Conservation (phyloP, 2,329 filamentous ascomycete species). For the Pseudocercospora crystallina region DNA sequence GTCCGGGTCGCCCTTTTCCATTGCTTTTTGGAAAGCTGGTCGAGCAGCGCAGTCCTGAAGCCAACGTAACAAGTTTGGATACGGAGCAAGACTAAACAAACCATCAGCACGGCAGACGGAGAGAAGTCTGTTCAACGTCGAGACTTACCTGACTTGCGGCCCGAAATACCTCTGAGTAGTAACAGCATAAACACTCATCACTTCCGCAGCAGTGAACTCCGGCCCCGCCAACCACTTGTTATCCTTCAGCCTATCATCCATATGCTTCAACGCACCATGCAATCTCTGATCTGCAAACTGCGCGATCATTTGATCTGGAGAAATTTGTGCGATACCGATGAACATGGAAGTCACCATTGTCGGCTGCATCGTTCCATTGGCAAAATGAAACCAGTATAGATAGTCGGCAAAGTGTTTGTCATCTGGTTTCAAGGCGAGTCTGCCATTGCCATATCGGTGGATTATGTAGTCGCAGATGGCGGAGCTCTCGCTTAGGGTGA, state of each 20-base stretch:
- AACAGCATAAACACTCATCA: constrained; percentile 61
- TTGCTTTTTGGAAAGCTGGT: constrained; percentile 32
- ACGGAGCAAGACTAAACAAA: constrained; percentile 8
- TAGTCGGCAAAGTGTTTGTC: constrained; percentile 58
- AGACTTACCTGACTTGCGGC: constrained; percentile 31
- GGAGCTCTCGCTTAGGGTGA: constrained; percentile 58
- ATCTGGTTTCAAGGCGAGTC: constrained; percentile 46
- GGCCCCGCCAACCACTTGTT: constrained; percentile 59
- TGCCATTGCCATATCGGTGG: constrained; percentile 51
- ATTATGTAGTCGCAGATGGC: constrained; percentile 64
- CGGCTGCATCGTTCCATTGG: constrained; percentile 39
- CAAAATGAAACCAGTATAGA: constrained; percentile 54
- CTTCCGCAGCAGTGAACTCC: constrained; percentile 63
- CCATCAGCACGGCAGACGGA: no score
- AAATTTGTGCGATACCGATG: constrained; percentile 22
- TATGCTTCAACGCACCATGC: constrained; percentile 37
- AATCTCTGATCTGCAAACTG: constrained; percentile 37
- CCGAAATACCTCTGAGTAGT: constrained; percentile 60
- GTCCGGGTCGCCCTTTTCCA: constrained; percentile 36
- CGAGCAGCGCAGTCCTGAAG: constrained; percentile 29
- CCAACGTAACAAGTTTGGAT: constrained; percentile 31
- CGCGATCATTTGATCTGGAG: constrained; percentile 31
- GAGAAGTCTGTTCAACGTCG: no score
- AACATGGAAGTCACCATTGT: constrained; percentile 31
- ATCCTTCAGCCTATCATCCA: constrained; percentile 51